phyloP scores from a whole-genome alignment of 768 basidiomycete genomes.

The Lentinula boryana region DNA sequence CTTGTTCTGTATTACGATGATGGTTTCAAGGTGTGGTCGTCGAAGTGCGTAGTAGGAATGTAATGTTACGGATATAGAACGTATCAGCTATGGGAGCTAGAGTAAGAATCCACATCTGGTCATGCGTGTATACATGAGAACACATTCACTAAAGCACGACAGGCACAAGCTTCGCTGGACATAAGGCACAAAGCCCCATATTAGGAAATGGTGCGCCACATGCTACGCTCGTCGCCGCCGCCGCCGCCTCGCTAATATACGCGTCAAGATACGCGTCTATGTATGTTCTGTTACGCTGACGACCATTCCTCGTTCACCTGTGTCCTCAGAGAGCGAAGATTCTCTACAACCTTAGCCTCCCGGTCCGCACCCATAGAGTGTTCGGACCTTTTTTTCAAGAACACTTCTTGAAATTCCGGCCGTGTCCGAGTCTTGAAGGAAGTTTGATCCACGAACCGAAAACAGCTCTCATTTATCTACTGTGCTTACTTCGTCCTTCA shows the following conservation, averaged over 20 bases:
- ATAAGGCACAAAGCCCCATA: background rate
- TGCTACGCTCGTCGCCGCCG: background rate
- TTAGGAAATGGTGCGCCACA: background rate
- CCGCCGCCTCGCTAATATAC: background rate
- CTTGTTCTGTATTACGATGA: background rate
- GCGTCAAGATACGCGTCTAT: no score
- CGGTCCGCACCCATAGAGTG: no score
- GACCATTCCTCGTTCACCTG: no score
- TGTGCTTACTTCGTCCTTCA: no score
- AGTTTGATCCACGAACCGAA: no score
- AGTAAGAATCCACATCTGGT: background rate
- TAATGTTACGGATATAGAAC: background rate
- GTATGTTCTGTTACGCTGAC: no score
- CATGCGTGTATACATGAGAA: constrained; percentile 1
- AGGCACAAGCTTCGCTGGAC: background rate
- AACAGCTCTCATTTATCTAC: no score
- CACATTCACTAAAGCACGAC: background rate
- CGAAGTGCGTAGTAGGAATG: background rate
- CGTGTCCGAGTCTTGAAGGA: no score
- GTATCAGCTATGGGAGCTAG: background rate
- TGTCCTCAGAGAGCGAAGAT: no score
- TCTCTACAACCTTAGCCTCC: no score
- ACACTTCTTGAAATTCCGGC: no score
- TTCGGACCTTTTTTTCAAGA: no score
- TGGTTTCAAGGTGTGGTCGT: background rate